Conservation (phyloP, 1,139 yeast species). For the Meyerozyma guilliermondii region DNA sequence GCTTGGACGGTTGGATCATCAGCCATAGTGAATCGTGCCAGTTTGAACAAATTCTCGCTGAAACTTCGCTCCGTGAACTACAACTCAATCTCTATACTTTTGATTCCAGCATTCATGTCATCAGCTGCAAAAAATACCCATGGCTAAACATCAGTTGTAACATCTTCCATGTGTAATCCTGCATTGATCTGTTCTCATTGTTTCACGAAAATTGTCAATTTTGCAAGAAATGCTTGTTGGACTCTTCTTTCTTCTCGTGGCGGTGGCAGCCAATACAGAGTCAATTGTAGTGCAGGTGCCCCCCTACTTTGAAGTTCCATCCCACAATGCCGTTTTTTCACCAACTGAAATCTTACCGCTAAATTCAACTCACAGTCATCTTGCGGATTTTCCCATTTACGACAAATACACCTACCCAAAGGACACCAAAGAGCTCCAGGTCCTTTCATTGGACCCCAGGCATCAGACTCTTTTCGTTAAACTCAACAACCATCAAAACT, state of each 20-base stretch:
- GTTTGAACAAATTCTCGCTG: neutral
- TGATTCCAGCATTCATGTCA: neutral
- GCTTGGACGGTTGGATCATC: neutral
- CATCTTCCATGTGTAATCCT: neutral
- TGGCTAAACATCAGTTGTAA: neutral
- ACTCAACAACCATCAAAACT: slow-evolving; percentile 31
- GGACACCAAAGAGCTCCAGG: neutral
- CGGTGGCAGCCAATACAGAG: slow-evolving; percentile 33
- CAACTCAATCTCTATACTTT: neutral
- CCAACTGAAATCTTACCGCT: neutral
- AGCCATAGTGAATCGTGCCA: neutral
- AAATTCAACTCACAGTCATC: neutral
- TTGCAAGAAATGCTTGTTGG: slow-evolving; percentile 1
- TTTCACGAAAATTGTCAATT: neutral
- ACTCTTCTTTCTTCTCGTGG: slow-evolving; percentile 1
- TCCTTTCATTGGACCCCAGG: neutral
- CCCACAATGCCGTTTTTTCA: slow-evolving; percentile 8
- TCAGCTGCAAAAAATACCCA: neutral
- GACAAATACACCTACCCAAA: neutral
- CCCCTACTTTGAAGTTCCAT: slow-evolving; percentile 30
- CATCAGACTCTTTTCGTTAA: slow-evolving; percentile 21
- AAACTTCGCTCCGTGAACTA: neutral
- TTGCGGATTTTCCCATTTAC: slow-evolving; percentile 1
- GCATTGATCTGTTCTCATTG: neutral
- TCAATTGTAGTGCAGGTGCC: slow-evolving; percentile 29